A percentile compares a stretch with the other conserved stretches of the same genome.
Evolutionary conservation across 768 basidiomycete species (phyloP).

Genomic region (Boletus rubescentipes): DNA sequence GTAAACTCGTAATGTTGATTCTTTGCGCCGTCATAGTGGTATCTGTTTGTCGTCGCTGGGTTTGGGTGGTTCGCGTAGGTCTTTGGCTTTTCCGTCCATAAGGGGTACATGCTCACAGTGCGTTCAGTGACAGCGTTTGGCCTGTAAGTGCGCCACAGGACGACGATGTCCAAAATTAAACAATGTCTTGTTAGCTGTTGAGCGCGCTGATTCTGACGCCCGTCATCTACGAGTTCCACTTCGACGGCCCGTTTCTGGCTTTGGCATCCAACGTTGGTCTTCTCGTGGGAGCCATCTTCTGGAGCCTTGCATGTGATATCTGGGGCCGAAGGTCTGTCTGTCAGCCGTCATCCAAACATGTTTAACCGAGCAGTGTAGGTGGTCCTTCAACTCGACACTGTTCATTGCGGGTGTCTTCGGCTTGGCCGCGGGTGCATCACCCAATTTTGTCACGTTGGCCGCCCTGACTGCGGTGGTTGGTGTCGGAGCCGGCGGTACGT

Average conservation of each 20-base stretch:
- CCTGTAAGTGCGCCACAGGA: constrained; percentile 29
- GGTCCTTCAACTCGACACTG: constrained; percentile 56
- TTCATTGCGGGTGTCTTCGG: constrained; percentile 55
- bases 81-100: background rate
- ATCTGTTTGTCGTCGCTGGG: constrained; percentile 38
- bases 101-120: background rate
- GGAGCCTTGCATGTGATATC: constrained; percentile 50
- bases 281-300: constrained; percentile 48
- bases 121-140: constrained; percentile 37
- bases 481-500: constrained; percentile 47
- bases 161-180: background rate
- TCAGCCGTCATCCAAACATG: background rate
- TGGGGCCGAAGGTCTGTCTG: constrained; percentile 46
- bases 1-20: background rate
- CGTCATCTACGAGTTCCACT: constrained; percentile 48
- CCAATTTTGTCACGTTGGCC: constrained; percentile 47
- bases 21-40: constrained; percentile 28
- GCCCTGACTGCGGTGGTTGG: constrained; percentile 46
- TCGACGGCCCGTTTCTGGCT: constrained; percentile 46
- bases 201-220: constrained; percentile 48
- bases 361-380: constrained; percentile 24
- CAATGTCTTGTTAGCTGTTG: constrained; percentile 29
- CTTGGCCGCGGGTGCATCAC: constrained; percentile 46
- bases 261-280: constrained; percentile 55
- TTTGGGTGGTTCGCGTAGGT: constrained; percentile 45